These are phyloP conservation scores for Lachancea fermentati DNA, from an alignment of 805 yeast species.

Conservation along the genomic window DNA sequence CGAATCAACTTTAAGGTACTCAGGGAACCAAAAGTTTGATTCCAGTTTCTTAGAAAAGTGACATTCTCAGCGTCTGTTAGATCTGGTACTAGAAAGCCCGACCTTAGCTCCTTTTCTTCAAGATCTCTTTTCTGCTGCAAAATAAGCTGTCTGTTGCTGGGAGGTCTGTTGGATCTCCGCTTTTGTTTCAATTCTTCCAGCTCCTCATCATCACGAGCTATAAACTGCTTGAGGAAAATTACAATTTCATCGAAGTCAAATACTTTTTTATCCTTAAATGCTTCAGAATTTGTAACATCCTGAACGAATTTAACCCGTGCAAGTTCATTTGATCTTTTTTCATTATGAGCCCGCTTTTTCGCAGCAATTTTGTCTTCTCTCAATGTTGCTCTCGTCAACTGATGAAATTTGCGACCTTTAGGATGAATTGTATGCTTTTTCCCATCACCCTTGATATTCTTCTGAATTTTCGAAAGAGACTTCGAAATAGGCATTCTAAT, in stretches of 20 bases:
- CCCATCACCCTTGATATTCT: slow-evolving; percentile 23
- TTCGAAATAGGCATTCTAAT: slow-evolving; percentile 32
- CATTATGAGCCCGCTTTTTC: slow-evolving; percentile 51
- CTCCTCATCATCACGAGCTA: slow-evolving; percentile 72
- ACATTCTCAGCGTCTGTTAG: slow-evolving; percentile 57
- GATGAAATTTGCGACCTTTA: slow-evolving; percentile 82
- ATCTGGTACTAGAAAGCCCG: slow-evolving; percentile 75
- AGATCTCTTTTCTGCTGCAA: slow-evolving; percentile 56
- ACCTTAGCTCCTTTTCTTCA: slow-evolving; percentile 55
- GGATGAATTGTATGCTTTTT: slow-evolving; percentile 52
- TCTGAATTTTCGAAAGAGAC: slow-evolving; percentile 30
- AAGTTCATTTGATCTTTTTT: slow-evolving; percentile 55
- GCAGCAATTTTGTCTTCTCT: slow-evolving; percentile 67
- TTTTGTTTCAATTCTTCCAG: slow-evolving; percentile 50
- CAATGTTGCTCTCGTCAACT: slow-evolving; percentile 76
- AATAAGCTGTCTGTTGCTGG: slow-evolving; percentile 60
- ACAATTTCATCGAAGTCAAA: slow-evolving; percentile 58
- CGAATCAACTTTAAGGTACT: slow-evolving; percentile 51
- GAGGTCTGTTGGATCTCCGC: slow-evolving; percentile 87
- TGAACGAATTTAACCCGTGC: slow-evolving; percentile 56
- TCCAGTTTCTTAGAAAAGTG: slow-evolving; percentile 62
- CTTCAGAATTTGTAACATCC: slow-evolving; percentile 43
- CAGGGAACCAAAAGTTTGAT: slow-evolving; percentile 74
- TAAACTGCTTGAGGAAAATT: slow-evolving; percentile 52
- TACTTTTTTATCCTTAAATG: slow-evolving; percentile 32